Base-by-base conservation (phyloP, 2,329 filamentous ascomycete species). In the Phialophora tarda region DNA sequence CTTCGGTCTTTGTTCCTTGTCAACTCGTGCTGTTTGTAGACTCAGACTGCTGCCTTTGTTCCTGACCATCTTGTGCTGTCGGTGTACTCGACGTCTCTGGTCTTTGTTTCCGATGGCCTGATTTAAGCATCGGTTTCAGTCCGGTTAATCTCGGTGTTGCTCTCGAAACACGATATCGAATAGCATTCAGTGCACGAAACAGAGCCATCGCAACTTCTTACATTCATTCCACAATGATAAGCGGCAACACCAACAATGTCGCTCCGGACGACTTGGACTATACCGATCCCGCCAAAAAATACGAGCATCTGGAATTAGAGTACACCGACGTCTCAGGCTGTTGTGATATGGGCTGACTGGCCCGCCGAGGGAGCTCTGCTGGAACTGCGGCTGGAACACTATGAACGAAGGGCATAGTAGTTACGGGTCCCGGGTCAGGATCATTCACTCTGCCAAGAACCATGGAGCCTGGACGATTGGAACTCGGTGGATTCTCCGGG, bases 251-350 rank as follows among this genome's bases (percentile, higher is more conserved):
- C 34, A 3, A 30, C 34, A 62, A 62, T 55, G n/a, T 14, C 32
- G 59, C 48, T 21, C 48, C 59, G 14, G 59, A 62, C 48, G 59
- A 62, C 34, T 14, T 62, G 59, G 59, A 62, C 48, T 62, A 62
- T 17, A 62, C 59, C 26, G 59, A 62, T 41, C 59, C 59, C 38
- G 10, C 59, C 23, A 14, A 23, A 24, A 62, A 54, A n/a, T 62
- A 55, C 48, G 38, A 62, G 23, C 53, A 41, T 23, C 47, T 55
- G 34, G 4, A 41, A 11, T 17, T 41, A 10, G 2, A 17, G 34
- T 38, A 38, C 12, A 38, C 14, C 34, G 3, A 34, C 32, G 7
- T 30, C 28, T 7, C 10, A 14, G 32, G 32, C 32, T 34, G 32
- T 34, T 4, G 7, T 34, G 32, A 4, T 38, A 17, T 5, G 34